phyloP scores from a whole-genome alignment of 768 basidiomycete genomes.

The Leccinum rimulosum region DNA sequence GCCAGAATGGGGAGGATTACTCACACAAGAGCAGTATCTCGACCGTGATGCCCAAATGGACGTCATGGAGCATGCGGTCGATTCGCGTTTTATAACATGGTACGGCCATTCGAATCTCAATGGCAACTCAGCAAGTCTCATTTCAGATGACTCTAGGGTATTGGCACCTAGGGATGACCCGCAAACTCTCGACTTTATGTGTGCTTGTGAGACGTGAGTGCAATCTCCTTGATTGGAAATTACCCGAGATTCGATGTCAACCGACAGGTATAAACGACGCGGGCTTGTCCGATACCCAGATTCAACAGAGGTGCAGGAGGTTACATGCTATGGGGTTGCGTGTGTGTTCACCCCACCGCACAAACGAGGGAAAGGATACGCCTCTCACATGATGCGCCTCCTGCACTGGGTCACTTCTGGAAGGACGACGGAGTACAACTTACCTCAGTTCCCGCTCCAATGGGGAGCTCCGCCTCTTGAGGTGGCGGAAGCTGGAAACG shows the following conservation, averaged over 20 bases:
- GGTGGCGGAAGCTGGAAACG: conserved; percentile 37
- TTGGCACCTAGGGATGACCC: conserved; percentile 52
- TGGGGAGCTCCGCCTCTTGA: conserved; percentile 45
- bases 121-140: neutral
- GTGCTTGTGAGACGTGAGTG: conserved; percentile 60
- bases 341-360: conserved; percentile 52
- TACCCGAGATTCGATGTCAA: neutral
- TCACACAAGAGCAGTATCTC: conserved; percentile 46
- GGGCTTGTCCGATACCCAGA: conserved; percentile 30
- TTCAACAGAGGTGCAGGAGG: conserved; percentile 28
- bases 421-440: conserved; percentile 22
- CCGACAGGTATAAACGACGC: conserved; percentile 35
- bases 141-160: conserved; percentile 41
- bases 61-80: conserved; percentile 39
- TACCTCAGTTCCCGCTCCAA: conserved; percentile 36
- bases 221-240: neutral
- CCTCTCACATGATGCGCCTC: conserved; percentile 61
- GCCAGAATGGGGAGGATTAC: conserved; percentile 42
- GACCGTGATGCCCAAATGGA: conserved; percentile 41
- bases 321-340: conserved; percentile 51
- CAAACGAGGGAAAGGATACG: conserved; percentile 56
- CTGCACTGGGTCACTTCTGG: conserved; percentile 55
- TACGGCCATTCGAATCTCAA: conserved; percentile 18
- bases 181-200: conserved; percentile 51
- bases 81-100: conserved; percentile 53